phyloP scores from a whole-genome alignment of 148 eudicot species.

The Amaranthus cruentus region DNA sequence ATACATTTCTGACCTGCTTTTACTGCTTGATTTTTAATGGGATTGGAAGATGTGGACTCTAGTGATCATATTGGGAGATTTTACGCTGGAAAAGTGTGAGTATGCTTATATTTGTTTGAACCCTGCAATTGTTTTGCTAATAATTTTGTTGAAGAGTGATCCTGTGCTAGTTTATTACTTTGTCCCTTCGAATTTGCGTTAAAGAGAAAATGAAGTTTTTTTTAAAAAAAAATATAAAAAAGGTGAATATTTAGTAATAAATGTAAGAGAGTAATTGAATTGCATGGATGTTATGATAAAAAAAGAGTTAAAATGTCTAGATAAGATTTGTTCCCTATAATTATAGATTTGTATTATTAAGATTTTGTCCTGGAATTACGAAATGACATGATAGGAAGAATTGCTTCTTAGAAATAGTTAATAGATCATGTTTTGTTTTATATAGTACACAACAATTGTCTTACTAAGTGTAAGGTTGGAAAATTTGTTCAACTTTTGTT shows the following conservation, averaged over 20 bases:
- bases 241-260: background rate
- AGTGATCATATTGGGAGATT: conserved; percentile 11
- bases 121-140: background rate
- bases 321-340: background rate
- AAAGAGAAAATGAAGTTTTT: no score
- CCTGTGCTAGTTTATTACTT: background rate
- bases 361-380: no score
- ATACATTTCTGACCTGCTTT: background rate
- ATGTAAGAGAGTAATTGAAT: background rate
- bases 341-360: background rate
- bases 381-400: no score
- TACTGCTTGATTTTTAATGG: conserved; percentile 21
- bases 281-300: background rate
- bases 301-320: background rate
- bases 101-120: background rate
- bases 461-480: no score
- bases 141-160: background rate
- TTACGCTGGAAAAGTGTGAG: conserved; percentile 9
- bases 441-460: no score
- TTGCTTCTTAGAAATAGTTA: no score
- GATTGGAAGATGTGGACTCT: conserved; percentile 7
- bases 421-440: no score
- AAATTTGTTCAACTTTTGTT: no score
- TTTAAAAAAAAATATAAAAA: no score
- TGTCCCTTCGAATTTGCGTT: background rate